These are phyloP conservation scores for Peronospora tabacina DNA, from an alignment of 352 stramenopile genomes.

Conservation along the genomic window DNA sequence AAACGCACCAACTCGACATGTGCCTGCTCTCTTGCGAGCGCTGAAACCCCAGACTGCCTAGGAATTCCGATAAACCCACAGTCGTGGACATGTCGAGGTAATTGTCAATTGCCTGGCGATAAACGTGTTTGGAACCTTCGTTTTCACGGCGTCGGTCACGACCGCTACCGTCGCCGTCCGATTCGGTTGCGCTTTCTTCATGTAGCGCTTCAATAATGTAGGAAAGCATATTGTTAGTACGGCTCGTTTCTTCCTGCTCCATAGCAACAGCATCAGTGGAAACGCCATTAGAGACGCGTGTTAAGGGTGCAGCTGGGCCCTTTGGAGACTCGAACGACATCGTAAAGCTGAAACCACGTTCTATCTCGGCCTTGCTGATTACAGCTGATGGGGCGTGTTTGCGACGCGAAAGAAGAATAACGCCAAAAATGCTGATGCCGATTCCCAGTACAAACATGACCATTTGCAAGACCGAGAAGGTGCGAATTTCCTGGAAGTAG, in stretches of 20 bases:
- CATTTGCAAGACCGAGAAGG: constrained; percentile 63
- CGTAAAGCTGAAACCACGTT: constrained; percentile 65
- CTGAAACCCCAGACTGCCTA: constrained; percentile 53
- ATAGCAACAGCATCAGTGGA: constrained; percentile 2
- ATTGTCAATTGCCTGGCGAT: constrained; percentile 77
- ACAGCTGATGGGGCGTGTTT: constrained; percentile 33
- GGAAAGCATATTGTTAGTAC: constrained; percentile 9
- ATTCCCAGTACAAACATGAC: constrained; percentile 84
- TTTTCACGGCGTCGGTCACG: constrained; percentile 22
- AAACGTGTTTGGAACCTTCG: constrained; percentile 47
- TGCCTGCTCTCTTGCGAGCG: constrained; percentile 44
- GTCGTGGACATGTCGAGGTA: constrained; percentile 80
- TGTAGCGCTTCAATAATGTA: constrained; percentile 15
- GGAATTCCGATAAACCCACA: constrained; percentile 58
- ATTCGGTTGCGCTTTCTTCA: constrained; percentile 29
- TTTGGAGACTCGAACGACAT: constrained; percentile 20
- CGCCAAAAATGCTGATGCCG: constrained; percentile 70
- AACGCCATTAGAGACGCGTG: constrained; percentile 11
- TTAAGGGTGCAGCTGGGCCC: constrained; percentile 11
- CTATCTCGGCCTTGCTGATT: constrained; percentile 44
- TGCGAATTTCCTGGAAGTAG: constrained; percentile 88
- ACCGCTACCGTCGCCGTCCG: constrained; percentile 20
- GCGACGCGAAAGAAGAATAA: constrained; percentile 72
- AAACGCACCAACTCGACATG: constrained; percentile 34
- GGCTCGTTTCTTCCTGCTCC: constrained; percentile 4